Conservation (phyloP, 805 yeast genomes). For the Ogataea naganishii region DNA sequence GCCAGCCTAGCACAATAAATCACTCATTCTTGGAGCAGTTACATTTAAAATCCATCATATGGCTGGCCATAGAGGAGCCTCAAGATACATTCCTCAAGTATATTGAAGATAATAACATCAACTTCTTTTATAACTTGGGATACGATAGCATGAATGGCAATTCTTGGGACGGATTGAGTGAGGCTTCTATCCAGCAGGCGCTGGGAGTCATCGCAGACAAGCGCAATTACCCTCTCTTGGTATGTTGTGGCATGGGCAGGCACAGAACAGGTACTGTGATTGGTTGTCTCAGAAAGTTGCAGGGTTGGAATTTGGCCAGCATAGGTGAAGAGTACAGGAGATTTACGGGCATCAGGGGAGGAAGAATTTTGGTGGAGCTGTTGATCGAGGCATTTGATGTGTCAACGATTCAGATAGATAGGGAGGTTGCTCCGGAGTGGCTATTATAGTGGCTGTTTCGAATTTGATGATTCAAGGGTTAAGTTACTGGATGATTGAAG, state of each 20-base stretch:
- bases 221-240: conserved; percentile 74
- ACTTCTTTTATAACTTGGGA: conserved; percentile 74
- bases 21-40: conserved; percentile 76
- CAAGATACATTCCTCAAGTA: conserved; percentile 79
- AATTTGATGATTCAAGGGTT: too few species aligned
- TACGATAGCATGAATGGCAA: conserved; percentile 42
- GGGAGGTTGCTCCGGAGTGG: conserved; percentile 40
- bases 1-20: conserved; percentile 92
- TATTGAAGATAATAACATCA: conserved; percentile 63
- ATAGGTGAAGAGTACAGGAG: conserved; percentile 91
- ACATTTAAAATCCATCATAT: conserved; percentile 69
- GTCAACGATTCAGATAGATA: conserved; percentile 30
- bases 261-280: conserved; percentile 96
- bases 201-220: conserved; percentile 64
- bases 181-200: conserved; percentile 70
- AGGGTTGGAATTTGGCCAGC: conserved; percentile 95
- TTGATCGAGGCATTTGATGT: conserved; percentile 69
- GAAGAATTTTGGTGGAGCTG: conserved; percentile 84
- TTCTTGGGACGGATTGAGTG: conserved; percentile 95
- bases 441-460: conserved; percentile 16
- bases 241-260: conserved; percentile 98
- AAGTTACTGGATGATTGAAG: too few species aligned
- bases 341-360: conserved; percentile 89
- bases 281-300: conserved; percentile 85
- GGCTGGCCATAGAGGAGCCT: conserved; percentile 97